phyloP scores from a whole-genome alignment of 805 yeast species.

The Candida silvatica region DNA sequence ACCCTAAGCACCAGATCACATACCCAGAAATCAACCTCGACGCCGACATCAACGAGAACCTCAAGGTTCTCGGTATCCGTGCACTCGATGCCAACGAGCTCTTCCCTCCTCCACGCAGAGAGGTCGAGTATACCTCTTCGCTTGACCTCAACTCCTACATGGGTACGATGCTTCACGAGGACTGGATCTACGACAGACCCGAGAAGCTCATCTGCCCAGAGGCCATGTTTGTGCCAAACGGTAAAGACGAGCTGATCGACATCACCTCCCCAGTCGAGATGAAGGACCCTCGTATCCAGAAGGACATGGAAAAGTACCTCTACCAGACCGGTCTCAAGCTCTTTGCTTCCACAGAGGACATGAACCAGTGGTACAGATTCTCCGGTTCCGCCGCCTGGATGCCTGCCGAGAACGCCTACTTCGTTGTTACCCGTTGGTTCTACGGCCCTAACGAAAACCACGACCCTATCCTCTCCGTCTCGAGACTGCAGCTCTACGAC shows the following conservation, averaged over 20 bases:
- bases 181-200: neutral
- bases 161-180: neutral
- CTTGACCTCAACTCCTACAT: neutral
- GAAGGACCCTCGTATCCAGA: neutral
- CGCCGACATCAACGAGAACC: neutral
- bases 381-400: slow-evolving; percentile 48
- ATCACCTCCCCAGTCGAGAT: neutral
- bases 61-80: slow-evolving; percentile 1
- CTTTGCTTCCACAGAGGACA: neutral
- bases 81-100: neutral
- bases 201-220: neutral
- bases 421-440: slow-evolving; percentile 34
- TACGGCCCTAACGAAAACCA: slow-evolving; percentile 26
- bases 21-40: neutral
- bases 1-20: neutral
- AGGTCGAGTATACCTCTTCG: neutral
- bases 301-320: slow-evolving; percentile 1
- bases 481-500: slow-evolving; percentile 37
- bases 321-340: neutral
- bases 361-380: slow-evolving; percentile 32
- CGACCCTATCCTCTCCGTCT: slow-evolving; percentile 30
- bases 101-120: neutral
- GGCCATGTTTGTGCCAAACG: neutral
- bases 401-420: slow-evolving; percentile 38
- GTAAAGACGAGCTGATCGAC: neutral